A percentile compares a stretch with the other conserved stretches of the same genome.
Conservation (phyloP, 1,284 basidiomycete genomes). For the Moesziomyces sp. region DNA sequence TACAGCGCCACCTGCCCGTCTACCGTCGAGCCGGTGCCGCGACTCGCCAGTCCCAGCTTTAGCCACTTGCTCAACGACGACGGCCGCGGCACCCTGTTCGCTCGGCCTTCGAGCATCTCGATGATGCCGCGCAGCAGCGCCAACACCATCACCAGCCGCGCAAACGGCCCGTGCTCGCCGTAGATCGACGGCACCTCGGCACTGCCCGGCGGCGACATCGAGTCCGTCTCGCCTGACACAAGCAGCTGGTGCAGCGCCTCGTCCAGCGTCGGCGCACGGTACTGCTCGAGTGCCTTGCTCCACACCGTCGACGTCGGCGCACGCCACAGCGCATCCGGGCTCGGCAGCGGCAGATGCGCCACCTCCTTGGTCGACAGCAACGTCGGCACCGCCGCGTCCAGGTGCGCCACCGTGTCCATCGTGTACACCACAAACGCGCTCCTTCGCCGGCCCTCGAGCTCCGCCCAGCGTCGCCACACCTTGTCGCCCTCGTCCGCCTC, state of each 20-base stretch:
- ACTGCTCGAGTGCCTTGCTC: slow-evolving; percentile 26
- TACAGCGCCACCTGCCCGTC: slow-evolving; percentile 40
- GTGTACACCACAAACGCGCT: slow-evolving; percentile 53
- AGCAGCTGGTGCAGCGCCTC: slow-evolving; percentile 52
- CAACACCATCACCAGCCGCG: slow-evolving; percentile 52
- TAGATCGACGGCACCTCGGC: slow-evolving; percentile 28
- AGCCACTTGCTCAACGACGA: slow-evolving; percentile 48
- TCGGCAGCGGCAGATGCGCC: slow-evolving; percentile 54
- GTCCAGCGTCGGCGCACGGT: slow-evolving; percentile 49
- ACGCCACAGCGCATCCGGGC: slow-evolving; percentile 54
- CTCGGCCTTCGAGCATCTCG: slow-evolving; percentile 55
- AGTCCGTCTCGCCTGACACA: slow-evolving; percentile 10
- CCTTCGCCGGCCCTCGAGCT: slow-evolving; percentile 54
- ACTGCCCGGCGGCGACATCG: slow-evolving; percentile 9
- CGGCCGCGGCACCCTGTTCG: slow-evolving; percentile 32
- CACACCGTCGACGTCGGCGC: slow-evolving; percentile 45
- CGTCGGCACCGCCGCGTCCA: slow-evolving; percentile 51
- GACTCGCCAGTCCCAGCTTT: slow-evolving; percentile 7
- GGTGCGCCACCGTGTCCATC: slow-evolving; percentile 54
- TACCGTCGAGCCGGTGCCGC: slow-evolving; percentile 3
- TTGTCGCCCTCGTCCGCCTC: slow-evolving; percentile 44
- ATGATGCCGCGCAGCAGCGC: slow-evolving; percentile 60
- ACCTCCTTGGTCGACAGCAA: slow-evolving; percentile 49
- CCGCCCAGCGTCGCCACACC: slow-evolving; percentile 59
- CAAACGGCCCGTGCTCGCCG: slow-evolving; percentile 57